These are phyloP conservation scores for Phytophthora europaea DNA, from an alignment of 352 stramenopile genomes.

Conservation along the genomic window DNA sequence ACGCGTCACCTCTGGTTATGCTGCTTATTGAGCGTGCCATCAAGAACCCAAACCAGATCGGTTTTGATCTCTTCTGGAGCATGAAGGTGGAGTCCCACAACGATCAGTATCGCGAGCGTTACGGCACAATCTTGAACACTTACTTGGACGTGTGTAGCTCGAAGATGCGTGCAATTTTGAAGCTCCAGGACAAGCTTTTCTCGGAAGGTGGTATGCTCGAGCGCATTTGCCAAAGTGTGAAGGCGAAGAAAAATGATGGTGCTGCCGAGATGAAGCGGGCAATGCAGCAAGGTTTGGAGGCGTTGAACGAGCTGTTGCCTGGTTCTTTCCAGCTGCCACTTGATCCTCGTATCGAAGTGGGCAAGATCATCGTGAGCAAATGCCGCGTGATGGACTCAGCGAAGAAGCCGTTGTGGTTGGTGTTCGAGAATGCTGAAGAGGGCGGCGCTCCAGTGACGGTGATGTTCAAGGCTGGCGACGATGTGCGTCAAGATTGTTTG, in stretches of 20 bases:
- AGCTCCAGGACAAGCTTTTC: slow-evolving; percentile 92
- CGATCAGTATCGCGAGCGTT: slow-evolving; percentile 80
- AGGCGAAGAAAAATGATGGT: slow-evolving; percentile 86
- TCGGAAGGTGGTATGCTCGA: slow-evolving; percentile 83
- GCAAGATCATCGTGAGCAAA: slow-evolving; percentile 88
- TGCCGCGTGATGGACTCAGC: slow-evolving; percentile 92
- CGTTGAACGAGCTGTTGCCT: slow-evolving; percentile 87
- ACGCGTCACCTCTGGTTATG: slow-evolving; percentile 78
- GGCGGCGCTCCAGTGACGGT: slow-evolving; percentile 83
- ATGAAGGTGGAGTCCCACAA: slow-evolving; percentile 93
- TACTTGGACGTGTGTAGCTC: slow-evolving; percentile 89
- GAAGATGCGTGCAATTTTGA: slow-evolving; percentile 94
- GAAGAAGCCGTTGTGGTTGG: slow-evolving; percentile 92
- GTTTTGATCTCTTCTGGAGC: slow-evolving; percentile 91
- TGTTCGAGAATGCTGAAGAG: slow-evolving; percentile 91
- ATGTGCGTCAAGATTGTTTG: slow-evolving; percentile 96
- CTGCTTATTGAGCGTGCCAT: slow-evolving; percentile 90
- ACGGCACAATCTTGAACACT: slow-evolving; percentile 83
- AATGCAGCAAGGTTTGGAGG: slow-evolving; percentile 82
- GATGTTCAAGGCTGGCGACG: slow-evolving; percentile 96
- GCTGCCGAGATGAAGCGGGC: slow-evolving; percentile 85
- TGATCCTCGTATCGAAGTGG: slow-evolving; percentile 86
- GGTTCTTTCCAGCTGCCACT: slow-evolving; percentile 90
- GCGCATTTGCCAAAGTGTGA: slow-evolving; percentile 86
- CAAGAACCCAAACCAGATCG: slow-evolving; percentile 90